Conservation (phyloP, 805 yeast genomes). For the Teunomyces gatunensis region DNA sequence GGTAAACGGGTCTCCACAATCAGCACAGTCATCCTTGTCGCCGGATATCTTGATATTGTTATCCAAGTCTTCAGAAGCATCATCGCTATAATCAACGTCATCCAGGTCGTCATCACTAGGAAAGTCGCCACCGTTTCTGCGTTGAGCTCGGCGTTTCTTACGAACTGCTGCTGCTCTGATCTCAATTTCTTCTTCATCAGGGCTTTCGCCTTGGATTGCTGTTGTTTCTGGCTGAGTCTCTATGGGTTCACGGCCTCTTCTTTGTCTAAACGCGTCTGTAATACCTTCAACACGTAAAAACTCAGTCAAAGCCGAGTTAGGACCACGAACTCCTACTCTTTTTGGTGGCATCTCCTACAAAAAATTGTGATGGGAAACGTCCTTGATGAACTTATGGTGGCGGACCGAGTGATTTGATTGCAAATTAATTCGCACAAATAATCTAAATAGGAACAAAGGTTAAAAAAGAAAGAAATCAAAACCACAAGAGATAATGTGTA, state of each 20-base stretch:
- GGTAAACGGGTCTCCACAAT: slow-evolving; percentile 57
- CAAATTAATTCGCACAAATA: too few relatives aligned
- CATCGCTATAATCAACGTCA: slow-evolving; percentile 26
- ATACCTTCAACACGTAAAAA: slow-evolving; percentile 88
- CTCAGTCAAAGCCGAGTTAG: slow-evolving; percentile 88
- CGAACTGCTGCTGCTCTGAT: slow-evolving; percentile 35
- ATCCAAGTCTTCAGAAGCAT: slow-evolving; percentile 19
- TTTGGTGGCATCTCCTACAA: slow-evolving; percentile 1
- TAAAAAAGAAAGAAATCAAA: too few relatives aligned
- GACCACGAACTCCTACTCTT: slow-evolving; percentile 43
- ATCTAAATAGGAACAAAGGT: too few relatives aligned
- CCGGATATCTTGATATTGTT: slow-evolving; percentile 37
- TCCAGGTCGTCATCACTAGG: slow-evolving; percentile 33
- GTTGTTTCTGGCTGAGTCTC: slow-evolving; percentile 12
- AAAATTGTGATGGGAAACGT: too few relatives aligned
- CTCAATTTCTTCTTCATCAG: slow-evolving; percentile 24
- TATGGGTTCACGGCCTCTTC: slow-evolving; percentile 26
- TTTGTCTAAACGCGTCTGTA: slow-evolving; percentile 67
- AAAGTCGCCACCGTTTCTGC: slow-evolving; percentile 18
- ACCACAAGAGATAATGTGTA: too few relatives aligned
- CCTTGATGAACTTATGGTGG: too few relatives aligned
- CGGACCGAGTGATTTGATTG: too few relatives aligned
- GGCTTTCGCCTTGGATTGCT: slow-evolving; percentile 7
- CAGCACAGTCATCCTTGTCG: slow-evolving; percentile 59
- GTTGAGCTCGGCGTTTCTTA: slow-evolving; percentile 36